Percentiles rank a stretch among this genome's conserved stretches.
Evolutionary conservation across 1,284 basidiomycete species (phyloP).

Genomic region (Pyrrhoderma lamaoense): DNA sequence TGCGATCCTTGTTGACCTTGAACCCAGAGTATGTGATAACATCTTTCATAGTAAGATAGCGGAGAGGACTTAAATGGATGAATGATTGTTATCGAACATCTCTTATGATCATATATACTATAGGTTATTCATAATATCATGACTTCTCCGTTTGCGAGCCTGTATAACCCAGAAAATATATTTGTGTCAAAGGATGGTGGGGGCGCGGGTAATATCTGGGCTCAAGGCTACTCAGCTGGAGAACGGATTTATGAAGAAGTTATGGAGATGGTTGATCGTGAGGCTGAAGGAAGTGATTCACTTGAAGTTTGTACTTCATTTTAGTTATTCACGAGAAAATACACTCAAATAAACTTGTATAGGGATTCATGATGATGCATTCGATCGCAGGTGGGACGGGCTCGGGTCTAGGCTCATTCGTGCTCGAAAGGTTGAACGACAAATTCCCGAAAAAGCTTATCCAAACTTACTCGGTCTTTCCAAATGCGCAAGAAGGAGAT

Average conservation of each 20-base stretch:
- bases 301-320: slow-evolving; percentile 64
- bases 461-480: slow-evolving; percentile 99
- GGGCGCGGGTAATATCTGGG: slow-evolving; percentile 99
- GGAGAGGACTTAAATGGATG: no score
- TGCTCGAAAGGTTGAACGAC: slow-evolving; percentile 94
- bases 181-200: slow-evolving; percentile 94
- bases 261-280: slow-evolving; percentile 98
- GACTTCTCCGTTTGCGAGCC: slow-evolving; percentile 82
- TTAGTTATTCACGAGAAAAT: background rate
- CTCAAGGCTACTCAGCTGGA: slow-evolving; percentile 86
- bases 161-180: slow-evolving; percentile 99
- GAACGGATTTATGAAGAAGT: slow-evolving; percentile 94
- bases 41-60: no score
- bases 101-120: no score
- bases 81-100: no score
- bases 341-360: slow-evolving; percentile 13
- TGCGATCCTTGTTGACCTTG: slow-evolving; percentile 95
- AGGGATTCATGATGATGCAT: slow-evolving; percentile 99
- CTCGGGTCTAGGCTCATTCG: slow-evolving; percentile 94
- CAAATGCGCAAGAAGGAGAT: slow-evolving; percentile 85
- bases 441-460: slow-evolving; percentile 99
- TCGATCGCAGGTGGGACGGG: slow-evolving; percentile 99
- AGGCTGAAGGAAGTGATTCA: slow-evolving; percentile 97
- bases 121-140: slow-evolving; percentile 97
- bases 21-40: slow-evolving; percentile 82